phyloP scores from a whole-genome alignment of 2,329 filamentous ascomycete genomes.

The Teratosphaeria nubilosa region DNA sequence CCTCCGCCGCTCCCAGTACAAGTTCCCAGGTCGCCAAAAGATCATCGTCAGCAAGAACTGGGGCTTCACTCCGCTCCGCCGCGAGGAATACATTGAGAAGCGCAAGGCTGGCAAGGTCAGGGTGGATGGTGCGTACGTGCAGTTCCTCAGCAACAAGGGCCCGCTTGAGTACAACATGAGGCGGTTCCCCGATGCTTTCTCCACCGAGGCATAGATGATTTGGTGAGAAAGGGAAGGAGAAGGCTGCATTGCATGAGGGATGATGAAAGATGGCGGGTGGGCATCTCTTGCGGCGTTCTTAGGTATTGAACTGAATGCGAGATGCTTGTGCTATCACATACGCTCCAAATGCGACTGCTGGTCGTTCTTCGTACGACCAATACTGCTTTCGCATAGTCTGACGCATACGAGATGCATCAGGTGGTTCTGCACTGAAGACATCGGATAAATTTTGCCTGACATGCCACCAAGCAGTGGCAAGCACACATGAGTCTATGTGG shows the following conservation, averaged over 20 bases:
- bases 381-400: no score
- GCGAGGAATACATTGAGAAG: constrained; percentile 94
- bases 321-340: not conserved
- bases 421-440: no score
- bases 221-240: not conserved
- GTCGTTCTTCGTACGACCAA: not conserved
- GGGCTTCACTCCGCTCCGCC: constrained; percentile 97
- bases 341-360: not conserved
- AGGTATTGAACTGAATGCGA: not conserved
- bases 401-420: no score
- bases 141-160: constrained; percentile 96
- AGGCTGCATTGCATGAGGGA: not conserved
- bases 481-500: no score
- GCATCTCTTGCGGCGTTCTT: not conserved
- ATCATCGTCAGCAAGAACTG: constrained; percentile 99
- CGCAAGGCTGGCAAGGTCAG: constrained; percentile 88
- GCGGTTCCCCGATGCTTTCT: constrained; percentile 90
- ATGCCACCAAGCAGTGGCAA: no score
- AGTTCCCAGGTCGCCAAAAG: constrained; percentile 99
- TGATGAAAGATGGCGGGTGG: not conserved
- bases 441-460: no score
- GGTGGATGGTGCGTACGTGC: constrained; percentile 97
- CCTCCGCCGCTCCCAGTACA: constrained; percentile 98
- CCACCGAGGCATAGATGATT: constrained; percentile 24
- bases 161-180: constrained; percentile 76